Base-by-base conservation (phyloP, 2,329 filamentous ascomycete genomes). In the Hypoxylon sp. region DNA sequence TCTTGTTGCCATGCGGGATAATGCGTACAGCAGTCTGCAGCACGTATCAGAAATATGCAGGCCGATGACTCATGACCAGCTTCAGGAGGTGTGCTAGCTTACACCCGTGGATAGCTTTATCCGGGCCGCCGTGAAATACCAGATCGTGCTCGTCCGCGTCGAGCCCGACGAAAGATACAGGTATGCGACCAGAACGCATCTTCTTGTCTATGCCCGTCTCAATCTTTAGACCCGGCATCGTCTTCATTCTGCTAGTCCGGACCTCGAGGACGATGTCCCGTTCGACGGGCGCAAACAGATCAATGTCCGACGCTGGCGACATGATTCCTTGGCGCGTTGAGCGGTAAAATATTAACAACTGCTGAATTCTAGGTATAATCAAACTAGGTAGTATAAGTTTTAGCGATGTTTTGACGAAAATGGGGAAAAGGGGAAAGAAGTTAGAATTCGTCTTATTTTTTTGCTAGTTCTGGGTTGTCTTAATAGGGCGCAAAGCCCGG, bases 61-160 rank as follows among this genome's bases (percentile, higher is more conserved):
- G 24, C 32, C 2, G 18, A 49, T 55, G 38, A 51, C 18, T 45
- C 38, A 48, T 44, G 36, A 36, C 28, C n/a, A 28, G 22, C 2
- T 22, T 53, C 24, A 53, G 32, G 49, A 28, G 42, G 26, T 16
- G 14, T 16, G 20, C 28, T 18, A 42, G 77, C 83, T 77, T 72
- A 84, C 84, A 87, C 9, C 82, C 84, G 30, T 88, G 83, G 8
- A 91, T 79, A 0, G 88, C 89, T 74, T 90, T 91, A 64, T 91
- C 89, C 0, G 78, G 75, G 0, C 87, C 87, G 5, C 87, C 87
- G 62, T 91, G 89, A 54, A 87, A 86, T 0, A 83, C 84, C 24
- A 81, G 83, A 55, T 89, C 87, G 61, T 90, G 88, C 71, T 90
- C 86, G 64, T 91, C 89, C 4, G 78, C 82, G 14, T 84, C 80